Percentiles rank a stretch among this genome's conserved stretches.
phyloP scores from a whole-genome alignment of 345 rosid species.

The Dovyalis caffra region DNA sequence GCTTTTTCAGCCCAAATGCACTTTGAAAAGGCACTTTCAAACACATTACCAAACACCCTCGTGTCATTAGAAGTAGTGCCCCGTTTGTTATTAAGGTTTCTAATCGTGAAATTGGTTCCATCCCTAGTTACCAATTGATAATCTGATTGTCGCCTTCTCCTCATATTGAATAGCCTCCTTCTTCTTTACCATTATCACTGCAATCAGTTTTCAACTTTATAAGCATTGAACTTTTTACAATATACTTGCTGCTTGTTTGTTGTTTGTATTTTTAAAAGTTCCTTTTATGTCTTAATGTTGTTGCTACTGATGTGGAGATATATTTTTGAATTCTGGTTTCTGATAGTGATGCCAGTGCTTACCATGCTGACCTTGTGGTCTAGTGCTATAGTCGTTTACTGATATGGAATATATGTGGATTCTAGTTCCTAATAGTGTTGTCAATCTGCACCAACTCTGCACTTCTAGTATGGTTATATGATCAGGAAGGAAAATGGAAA shows the following conservation, averaged over 20 bases:
- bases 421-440: constrained; percentile 79
- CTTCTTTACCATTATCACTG: not conserved
- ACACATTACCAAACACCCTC: no score
- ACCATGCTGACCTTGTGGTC: no score
- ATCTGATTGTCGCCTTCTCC: not conserved
- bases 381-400: not conserved
- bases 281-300: not conserved
- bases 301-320: constrained; percentile 5
- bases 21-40: no score
- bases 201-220: no score
- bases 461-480: constrained; percentile 81
- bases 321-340: no score
- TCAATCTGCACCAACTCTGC: constrained; percentile 90
- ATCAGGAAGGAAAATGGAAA: constrained; percentile 84
- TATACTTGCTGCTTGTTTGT: not conserved
- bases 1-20: no score
- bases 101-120: not conserved
- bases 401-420: not conserved
- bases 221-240: no score
- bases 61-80: not conserved
- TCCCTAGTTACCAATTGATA: not conserved
- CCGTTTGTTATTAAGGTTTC: not conserved
- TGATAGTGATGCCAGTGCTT: no score
- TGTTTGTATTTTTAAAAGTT: not conserved
- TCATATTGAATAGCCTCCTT: not conserved